Evolutionary conservation across 2,329 filamentous ascomycete genomes (phyloP), one percentile per base, ranked within the genome.

Genomic region (Penicillium crustosum): DNA sequence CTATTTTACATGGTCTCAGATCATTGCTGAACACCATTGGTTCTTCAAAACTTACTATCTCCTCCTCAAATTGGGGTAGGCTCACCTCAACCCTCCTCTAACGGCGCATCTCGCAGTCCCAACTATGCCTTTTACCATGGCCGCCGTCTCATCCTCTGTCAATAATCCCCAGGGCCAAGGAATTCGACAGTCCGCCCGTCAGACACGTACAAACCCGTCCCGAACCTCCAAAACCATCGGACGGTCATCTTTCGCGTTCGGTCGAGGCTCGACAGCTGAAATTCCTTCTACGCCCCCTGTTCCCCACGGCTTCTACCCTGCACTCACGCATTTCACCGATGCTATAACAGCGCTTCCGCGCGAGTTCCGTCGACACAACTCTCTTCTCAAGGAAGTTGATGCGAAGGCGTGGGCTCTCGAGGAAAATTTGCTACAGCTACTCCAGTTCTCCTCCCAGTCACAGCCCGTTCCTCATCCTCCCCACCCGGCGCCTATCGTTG

Each of bases 331-430:
- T 72, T 97, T 99, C 73, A 90, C 93, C 62, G 93, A 97, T 75
- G 88, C 92, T 62, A 91, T 97, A 71, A 88, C 91, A 51, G 93
- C 93, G 39, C 85, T 99, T 27, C 94, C 94, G 5, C 93, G 93
- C 74, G 94, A 99, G 78, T 90, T 97, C 50, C 91, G 96, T 67
- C 88, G 92, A 71, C 93, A 99, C 75, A 96, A 96, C 68, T 97
- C 93, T 35, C 84, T 97, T 56, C 82, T 99, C 66, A 97, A 97
- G 75, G 94, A 99, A 78, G 94, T 97, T 48, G 94, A 99, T 79
- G 93, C 93, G 62, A 99, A 99, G 78, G 90, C 96, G 63, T 94
- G 93, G 76, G 87, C 87, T 27, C 89, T 94, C 7, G 91, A 96
- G 73, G 89, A 94, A 67, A 84, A 88, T 69, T 83, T 99, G 58